Evolutionary conservation across 148 eudicot species (phyloP).

Genomic region (Heliamphora exappendiculata): DNA sequence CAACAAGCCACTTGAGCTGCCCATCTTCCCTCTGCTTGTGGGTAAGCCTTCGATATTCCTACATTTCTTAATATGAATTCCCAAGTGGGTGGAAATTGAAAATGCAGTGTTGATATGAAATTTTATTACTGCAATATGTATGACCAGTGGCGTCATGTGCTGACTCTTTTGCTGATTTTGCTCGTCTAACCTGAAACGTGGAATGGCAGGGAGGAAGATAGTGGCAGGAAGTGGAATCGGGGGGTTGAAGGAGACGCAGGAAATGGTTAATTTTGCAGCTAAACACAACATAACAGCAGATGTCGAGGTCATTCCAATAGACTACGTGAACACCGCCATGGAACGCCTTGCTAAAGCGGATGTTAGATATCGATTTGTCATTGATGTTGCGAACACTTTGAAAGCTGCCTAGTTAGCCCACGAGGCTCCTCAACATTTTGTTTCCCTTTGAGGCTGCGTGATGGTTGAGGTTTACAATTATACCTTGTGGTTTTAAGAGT

Average conservation of each 20-base stretch:
- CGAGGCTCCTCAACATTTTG: neutral
- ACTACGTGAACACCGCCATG: slow-evolving; percentile 2
- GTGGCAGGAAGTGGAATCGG: neutral
- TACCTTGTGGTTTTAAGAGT: neutral
- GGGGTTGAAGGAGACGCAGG: slow-evolving; percentile 6
- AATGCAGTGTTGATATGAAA: too few relatives aligned
- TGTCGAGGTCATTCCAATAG: neutral
- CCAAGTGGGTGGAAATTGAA: neutral
- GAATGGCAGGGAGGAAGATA: neutral
- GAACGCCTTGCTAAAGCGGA: neutral
- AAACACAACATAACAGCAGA: slow-evolving; percentile 6
- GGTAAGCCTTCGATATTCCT: neutral
- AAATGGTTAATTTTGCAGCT: neutral
- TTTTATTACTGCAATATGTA: too few relatives aligned
- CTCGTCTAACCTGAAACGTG: neutral
- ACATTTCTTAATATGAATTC: neutral
- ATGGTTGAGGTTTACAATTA: neutral
- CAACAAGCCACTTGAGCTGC: neutral
- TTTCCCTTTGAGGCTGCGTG: neutral
- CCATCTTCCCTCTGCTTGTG: neutral
- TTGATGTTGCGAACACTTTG: slow-evolving; percentile 3
- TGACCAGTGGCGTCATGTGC: neutral
- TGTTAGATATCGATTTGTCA: slow-evolving; percentile 3
- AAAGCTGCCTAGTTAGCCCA: neutral
- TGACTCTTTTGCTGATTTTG: neutral